Evolutionary conservation across 2,329 filamentous ascomycete species (phyloP), one percentile per base, ranked within the genome.

Genomic region (Simplicillium aogashimaense): DNA sequence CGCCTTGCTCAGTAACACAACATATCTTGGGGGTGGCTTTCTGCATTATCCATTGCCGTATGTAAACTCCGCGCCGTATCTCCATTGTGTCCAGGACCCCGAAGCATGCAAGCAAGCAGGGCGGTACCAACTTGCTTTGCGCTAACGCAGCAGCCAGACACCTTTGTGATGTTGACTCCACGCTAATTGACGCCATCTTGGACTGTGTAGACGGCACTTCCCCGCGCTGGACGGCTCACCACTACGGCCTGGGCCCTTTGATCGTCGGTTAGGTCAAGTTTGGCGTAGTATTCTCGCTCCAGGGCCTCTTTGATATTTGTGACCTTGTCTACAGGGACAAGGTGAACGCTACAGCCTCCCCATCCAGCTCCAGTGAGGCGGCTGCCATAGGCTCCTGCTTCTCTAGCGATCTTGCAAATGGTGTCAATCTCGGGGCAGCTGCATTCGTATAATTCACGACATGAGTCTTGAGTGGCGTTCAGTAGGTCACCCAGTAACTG

Each of bases 291-390:
- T 56, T 88, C 79, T 46, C 74, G 73, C 52, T 84, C 77, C 74
- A 92, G 79, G 5, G 86, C 86, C 53, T 76, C 70, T 58, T 76
- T 86, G 16, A 98, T 85, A 18, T 68, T 76, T 5, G 82, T 79
- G 1, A 95, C 83, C 61, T 83, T 90, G 53, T 87, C 76, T 43
- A 79, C 84, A 0, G 90, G 84, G 39, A 97, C 83, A 42, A 98
- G 73, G 65, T 98, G 92, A 43, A 98, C 90, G 45, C 79, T 92
- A 65, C 92, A 97, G 3, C 92, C 92, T 45, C 92, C 92, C 92
- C 92, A 98, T 3, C 92, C 92, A 1, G 92, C 92, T 31, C 92
- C 92, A 0, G 90, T 97, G 50, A 95, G 65, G 18, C 90, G 72
- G 50, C 84, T 88, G 20, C 90, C 92, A 57, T 87, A 88, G 14